A percentile compares a stretch with the other conserved stretches of the same genome.
Evolutionary conservation across 208 protist species (phyloP).

Genomic region (Trypanosoma lewisi): DNA sequence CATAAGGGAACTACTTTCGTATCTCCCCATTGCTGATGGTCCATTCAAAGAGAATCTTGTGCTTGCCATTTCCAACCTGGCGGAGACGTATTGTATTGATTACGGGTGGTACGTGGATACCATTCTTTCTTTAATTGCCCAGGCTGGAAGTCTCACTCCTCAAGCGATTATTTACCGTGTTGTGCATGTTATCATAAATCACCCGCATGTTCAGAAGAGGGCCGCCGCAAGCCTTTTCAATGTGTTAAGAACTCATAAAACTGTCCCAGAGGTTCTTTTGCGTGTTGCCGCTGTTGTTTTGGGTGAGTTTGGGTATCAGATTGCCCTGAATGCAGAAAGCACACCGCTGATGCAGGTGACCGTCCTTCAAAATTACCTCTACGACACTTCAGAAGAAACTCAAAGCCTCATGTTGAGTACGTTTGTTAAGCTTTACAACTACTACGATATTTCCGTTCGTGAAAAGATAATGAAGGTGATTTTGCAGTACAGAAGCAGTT

Average conservation of each 20-base stretch:
- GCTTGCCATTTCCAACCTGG: constrained; percentile 94
- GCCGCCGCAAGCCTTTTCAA: constrained; percentile 81
- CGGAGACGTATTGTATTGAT: constrained; percentile 95
- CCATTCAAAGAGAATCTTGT: constrained; percentile 94
- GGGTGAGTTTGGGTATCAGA: constrained; percentile 97
- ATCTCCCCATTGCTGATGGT: constrained; percentile 88
- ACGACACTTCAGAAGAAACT: constrained; percentile 52
- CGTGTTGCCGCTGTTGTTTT: constrained; percentile 92
- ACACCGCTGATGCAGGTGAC: constrained; percentile 82
- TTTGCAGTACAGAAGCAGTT: constrained; percentile 49
- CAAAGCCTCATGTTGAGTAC: constrained; percentile 93
- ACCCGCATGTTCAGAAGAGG: constrained; percentile 95
- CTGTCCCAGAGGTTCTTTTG: constrained; percentile 47
- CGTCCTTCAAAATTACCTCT: constrained; percentile 77
- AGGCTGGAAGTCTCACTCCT: constrained; percentile 95
- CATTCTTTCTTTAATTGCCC: constrained; percentile 93
- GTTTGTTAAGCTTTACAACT: constrained; percentile 95
- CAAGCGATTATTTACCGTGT: constrained; percentile 91
- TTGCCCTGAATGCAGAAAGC: constrained; percentile 90
- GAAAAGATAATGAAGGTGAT: constrained; percentile 79
- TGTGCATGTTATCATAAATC: constrained; percentile 96
- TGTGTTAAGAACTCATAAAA: constrained; percentile 38
- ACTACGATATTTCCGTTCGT: constrained; percentile 82
- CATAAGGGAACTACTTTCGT: constrained; percentile 92
- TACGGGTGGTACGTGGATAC: constrained; percentile 96